phyloP scores from a whole-genome alignment of 2,329 filamentous ascomycete species.

The Hypoxylon sp. region DNA sequence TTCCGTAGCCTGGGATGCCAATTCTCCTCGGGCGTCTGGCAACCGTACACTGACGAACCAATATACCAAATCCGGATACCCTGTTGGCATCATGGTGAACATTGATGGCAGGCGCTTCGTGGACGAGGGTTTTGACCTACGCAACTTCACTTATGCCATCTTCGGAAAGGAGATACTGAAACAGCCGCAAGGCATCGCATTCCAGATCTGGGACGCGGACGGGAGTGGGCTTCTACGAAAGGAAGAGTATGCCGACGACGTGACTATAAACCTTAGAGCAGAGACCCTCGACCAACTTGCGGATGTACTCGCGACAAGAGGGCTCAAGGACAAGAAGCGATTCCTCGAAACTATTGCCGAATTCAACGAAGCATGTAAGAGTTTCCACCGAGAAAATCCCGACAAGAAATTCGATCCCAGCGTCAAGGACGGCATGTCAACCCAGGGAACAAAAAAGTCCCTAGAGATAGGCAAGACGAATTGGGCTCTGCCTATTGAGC shows the following conservation, averaged over 20 bases:
- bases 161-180: conserved; percentile 73
- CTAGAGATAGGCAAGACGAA: conserved; percentile 73
- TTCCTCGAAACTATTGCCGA: conserved; percentile 68
- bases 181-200: conserved; percentile 71
- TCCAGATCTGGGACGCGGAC: conserved; percentile 74
- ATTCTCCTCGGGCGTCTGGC: conserved; percentile 68
- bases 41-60: conserved; percentile 74
- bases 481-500: conserved; percentile 72
- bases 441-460: conserved; percentile 62
- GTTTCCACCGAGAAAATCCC: conserved; percentile 62
- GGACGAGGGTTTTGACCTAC: conserved; percentile 75
- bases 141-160: conserved; percentile 78
- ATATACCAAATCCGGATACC: conserved; percentile 78
- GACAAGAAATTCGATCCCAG: conserved; percentile 69
- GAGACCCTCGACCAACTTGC: conserved; percentile 69
- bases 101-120: conserved; percentile 71
- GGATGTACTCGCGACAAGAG: conserved; percentile 61
- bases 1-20: conserved; percentile 75
- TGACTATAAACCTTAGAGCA: conserved; percentile 67
- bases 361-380: conserved; percentile 71
- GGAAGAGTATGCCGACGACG: conserved; percentile 74
- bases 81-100: conserved; percentile 76
- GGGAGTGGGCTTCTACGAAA: conserved; percentile 66
- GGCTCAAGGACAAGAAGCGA: conserved; percentile 60
- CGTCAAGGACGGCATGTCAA: conserved; percentile 73